phyloP scores from a whole-genome alignment of 2,329 filamentous ascomycete species.

The Zymoseptoria tritici region DNA sequence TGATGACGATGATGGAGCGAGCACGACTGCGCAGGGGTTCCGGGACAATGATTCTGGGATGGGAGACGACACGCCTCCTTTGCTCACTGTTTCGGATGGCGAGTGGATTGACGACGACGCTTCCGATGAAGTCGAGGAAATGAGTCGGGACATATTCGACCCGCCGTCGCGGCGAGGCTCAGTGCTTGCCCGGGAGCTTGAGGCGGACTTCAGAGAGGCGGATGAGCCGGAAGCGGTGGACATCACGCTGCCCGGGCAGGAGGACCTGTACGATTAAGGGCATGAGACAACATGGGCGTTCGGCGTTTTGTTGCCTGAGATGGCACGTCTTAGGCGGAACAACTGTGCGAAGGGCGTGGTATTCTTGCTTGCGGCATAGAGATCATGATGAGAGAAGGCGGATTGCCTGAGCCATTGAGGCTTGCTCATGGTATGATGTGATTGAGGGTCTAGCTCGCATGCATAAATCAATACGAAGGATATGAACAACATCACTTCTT shows the following conservation, averaged over 20 bases:
- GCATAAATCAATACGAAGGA: no score
- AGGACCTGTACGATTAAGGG: background rate
- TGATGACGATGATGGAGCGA: background rate
- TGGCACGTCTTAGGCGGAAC: no score
- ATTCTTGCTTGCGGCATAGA: no score
- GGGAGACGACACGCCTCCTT: background rate
- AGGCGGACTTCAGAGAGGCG: background rate
- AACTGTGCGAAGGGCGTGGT: no score
- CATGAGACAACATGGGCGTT: background rate
- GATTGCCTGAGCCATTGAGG: no score
- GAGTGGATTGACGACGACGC: background rate
- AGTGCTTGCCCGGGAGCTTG: background rate
- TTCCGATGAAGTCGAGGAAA: background rate
- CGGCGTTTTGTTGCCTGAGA: background rate
- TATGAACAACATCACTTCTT: no score
- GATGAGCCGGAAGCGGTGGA: background rate
- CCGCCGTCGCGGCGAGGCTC: background rate
- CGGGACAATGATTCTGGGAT: background rate
- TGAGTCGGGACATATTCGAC: background rate
- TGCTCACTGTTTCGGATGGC: background rate
- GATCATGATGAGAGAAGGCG: no score
- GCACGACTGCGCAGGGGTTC: background rate
- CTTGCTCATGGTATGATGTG: no score
- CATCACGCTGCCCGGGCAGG: background rate
- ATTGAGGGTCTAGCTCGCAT: no score